Base-by-base conservation (phyloP, 805 yeast species). In the Saturnispora gosingensis region DNA sequence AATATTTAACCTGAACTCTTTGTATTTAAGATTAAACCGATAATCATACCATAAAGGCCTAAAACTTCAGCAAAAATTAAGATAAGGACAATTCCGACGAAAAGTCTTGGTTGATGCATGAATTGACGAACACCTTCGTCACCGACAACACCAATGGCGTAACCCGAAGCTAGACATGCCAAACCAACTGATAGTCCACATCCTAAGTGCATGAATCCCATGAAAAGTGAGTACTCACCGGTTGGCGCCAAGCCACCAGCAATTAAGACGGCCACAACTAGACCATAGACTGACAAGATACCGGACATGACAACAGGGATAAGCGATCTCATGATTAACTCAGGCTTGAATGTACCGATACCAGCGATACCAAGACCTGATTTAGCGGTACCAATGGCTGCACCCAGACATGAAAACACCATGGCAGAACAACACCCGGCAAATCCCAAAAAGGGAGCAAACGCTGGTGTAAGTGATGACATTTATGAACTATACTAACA, bases 291-390 rank as follows among this genome's bases (percentile, higher is more conserved):
- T 10, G 98, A 89, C 54, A 93, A 73, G 64, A 93, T 93, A 80
- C 99, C 99, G 57, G 93, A 82, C 96, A 93, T 89, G 58, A 93
- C 96, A 46, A 93, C 99, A 16, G 99, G 99, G 60, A 93, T 90
- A 48, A 93, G 75, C 7, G 93, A 85, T 69, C 85, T 87, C 98
- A 93, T 93, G 63, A 93, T 89, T 63, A 93, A 75, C 64, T 93
- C 99, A 11, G 99, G 99, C 67, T 87, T 86, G 73, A 91, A 93
- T 45, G 96, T 85, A 75, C 98, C 97, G 58, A 93, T 89, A 76
- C 98, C 99, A 32, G 97, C 74, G 61, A 93, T 93, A 77, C 99
- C 99, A 57, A 93, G 83, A 53, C 99, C 99, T 44, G 96, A 86
- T 70, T 93, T 93, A 56, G 98, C 98, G 3, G 98, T 91, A 53